Evolutionary conservation across 2,329 filamentous ascomycete genomes (phyloP).

Genomic region (Biscogniauxia marginata): DNA sequence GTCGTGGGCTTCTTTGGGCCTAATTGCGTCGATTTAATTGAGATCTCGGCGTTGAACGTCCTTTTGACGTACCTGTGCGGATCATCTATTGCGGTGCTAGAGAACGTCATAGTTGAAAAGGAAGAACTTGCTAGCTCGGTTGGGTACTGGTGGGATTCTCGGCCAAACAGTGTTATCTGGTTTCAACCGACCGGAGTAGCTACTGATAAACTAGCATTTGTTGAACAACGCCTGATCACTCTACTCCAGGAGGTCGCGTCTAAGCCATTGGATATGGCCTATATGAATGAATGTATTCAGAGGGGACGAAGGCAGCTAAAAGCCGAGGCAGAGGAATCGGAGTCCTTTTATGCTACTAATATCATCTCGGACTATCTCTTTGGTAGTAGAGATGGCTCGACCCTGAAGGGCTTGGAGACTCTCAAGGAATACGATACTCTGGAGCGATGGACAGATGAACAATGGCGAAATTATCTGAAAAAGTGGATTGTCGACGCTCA

Average conservation of each 20-base stretch:
- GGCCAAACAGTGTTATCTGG: conserved; percentile 81
- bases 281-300: conserved; percentile 83
- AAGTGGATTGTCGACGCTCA: conserved; percentile 84
- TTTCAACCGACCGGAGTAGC: conserved; percentile 84
- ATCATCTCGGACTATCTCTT: conserved; percentile 94
- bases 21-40: conserved; percentile 67
- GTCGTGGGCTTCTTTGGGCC: conserved; percentile 86
- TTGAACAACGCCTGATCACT: conserved; percentile 82
- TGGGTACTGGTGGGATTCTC: conserved; percentile 73
- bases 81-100: conserved; percentile 87
- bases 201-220: conserved; percentile 78
- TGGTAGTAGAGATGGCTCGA: conserved; percentile 79
- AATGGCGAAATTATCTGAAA: conserved; percentile 81
- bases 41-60: conserved; percentile 72
- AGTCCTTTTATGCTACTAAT: conserved; percentile 77
- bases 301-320: conserved; percentile 80
- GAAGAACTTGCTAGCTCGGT: conserved; percentile 89
- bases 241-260: conserved; percentile 77
- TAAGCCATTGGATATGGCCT: conserved; percentile 83
- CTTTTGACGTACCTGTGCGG: conserved; percentile 85
- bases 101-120: conserved; percentile 89
- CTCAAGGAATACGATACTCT: conserved; percentile 65
- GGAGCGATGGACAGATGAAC: conserved; percentile 74
- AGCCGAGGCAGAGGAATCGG: conserved; percentile 77
- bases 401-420: conserved; percentile 58